Evolutionary conservation across 1,139 yeast genomes (phyloP), one percentile per base, ranked within the genome.

Genomic region (Scheffersomyces segobiensis): DNA sequence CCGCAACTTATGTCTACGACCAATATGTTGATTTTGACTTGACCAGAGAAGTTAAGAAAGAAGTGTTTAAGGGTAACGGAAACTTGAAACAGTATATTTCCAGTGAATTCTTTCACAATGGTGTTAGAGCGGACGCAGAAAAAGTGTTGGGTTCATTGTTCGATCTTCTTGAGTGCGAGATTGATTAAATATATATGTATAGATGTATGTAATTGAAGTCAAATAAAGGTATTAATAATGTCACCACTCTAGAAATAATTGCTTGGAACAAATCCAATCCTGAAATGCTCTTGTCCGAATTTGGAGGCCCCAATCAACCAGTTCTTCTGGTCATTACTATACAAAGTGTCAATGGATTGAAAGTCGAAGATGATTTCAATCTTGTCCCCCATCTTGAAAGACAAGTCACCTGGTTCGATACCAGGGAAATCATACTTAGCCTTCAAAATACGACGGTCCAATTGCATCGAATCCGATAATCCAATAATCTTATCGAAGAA

Each of bases 81-180:
- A 80, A 76, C 61, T 71, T 78, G 62, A 73, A 77, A 64, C 79
- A 75, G 56, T 79, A 72, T 62, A 73, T 83, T 17, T 80, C 86
- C 24, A 82, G 80, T 63, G 86, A 84, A 60, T 79, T 71, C 57
- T 82, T 85, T 69, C 88, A 85, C 64, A 78, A 81, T 61, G 88
- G 88, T 0, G 60, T 83, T 19, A 69, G 85, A 47, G 77, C 77
- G 1, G 75, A 78, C 58, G 75, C 86, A 1, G 75, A 71, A 19
- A 70, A 67, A 49, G 78, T 84, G 0, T 65, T 84, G 60, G 79
- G 77, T 1, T 67, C 74, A 14, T 70, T 84, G 57, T 78, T 81
- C 65, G 66, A 62, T 21, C 66, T 84, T 49, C 65, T 83, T 19
- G 79, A 79, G n/a, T 64, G 69, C 12, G 87, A 82, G 50, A 71